Base-by-base conservation (phyloP, 2,329 filamentous ascomycete species). In the Bipolaris zeicola region DNA sequence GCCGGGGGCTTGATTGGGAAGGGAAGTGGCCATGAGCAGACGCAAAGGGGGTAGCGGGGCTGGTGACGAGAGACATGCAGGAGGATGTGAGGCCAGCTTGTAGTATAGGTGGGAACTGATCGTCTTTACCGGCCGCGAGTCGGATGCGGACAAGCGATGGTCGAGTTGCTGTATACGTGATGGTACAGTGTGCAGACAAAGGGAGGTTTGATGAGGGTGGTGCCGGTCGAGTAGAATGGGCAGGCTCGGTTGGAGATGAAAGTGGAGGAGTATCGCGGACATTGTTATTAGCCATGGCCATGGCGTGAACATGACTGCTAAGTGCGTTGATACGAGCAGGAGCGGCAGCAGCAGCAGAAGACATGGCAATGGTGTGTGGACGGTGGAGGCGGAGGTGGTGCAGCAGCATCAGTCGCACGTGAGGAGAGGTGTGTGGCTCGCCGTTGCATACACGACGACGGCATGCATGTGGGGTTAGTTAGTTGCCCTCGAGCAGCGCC, bases 131-230 rank as follows among this genome's bases (percentile, higher is more conserved):
- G 45, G 11, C 8, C 22, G 20, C 26, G 33, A 20, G 33, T 48
- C 41, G 57, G 42, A 16, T 43, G 36, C 20, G 18, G 6, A 24
- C 50, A 53, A 54, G 60, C 52, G 55, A 61, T 24, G 46, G 42
- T 38, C 41, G 42, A 34, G 20, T 38, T 16, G 16, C 18, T 18
- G 37, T 18, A 18, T 38, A 38, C 16, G 18, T 38, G 3, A 16
- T 37, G 34, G 37, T 20, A 20, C 37, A 18, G 28, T 13, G 37
- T 37, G 37, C 37, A 38, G 14, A 18, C 28, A 31, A 31, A 31
- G 28, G 10, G 28, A 8, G 28, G 28, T 31, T 31, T 31, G 28
- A 31, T 31, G 28, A 31, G 28, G 10, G 28, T 13, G 28, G 26
- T 42, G 39, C 24, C 39, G 39, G 58, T 47, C 41, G 52, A 22